Percentiles rank a stretch among this genome's conserved stretches.
Conservation (phyloP, 1,284 basidiomycete species). For the Apiotrichum veenhuisii region DNA sequence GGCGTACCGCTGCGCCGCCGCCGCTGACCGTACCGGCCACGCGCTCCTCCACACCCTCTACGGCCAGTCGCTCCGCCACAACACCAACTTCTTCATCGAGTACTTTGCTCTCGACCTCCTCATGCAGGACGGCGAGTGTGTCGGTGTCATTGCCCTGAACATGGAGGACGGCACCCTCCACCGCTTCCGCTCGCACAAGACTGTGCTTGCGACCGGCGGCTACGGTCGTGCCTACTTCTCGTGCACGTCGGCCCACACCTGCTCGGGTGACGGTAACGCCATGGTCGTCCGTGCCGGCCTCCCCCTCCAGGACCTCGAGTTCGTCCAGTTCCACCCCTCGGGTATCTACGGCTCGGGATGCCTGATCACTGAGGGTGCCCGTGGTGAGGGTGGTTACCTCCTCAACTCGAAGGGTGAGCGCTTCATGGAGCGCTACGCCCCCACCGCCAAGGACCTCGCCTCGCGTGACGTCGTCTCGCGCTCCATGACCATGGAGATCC, state of each 20-base stretch:
- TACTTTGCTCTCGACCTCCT: slow-evolving; percentile 98
- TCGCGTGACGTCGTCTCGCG: slow-evolving; percentile 99
- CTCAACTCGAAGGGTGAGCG: slow-evolving; percentile 98
- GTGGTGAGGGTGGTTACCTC: slow-evolving; percentile 98
- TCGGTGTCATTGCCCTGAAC: slow-evolving; percentile 97
- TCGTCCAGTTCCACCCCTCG: slow-evolving; percentile 99
- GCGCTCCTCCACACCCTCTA: slow-evolving; percentile 98
- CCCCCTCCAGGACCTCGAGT: slow-evolving; percentile 95
- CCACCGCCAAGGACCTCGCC: slow-evolving; percentile 98
- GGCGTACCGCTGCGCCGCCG: slow-evolving; percentile 97
- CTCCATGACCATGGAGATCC: slow-evolving; percentile 98
- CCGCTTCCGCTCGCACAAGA: slow-evolving; percentile 97
- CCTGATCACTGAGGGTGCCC: slow-evolving; percentile 95
- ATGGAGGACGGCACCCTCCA: slow-evolving; percentile 99
- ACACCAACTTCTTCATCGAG: slow-evolving; percentile 99
- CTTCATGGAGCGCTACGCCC: slow-evolving; percentile 99
- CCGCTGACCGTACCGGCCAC: slow-evolving; percentile 98
- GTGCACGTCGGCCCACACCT: slow-evolving; percentile 98
- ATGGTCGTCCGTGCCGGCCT: slow-evolving; percentile 97
- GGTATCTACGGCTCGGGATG: slow-evolving; percentile 99
- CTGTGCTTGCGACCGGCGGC: slow-evolving; percentile 95
- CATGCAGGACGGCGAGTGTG: slow-evolving; percentile 98
- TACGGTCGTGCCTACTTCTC: slow-evolving; percentile 99
- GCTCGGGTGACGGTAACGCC: slow-evolving; percentile 97
- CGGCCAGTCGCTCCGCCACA: slow-evolving; percentile 97